phyloP scores from a whole-genome alignment of 257 asterid genomes.

The Solanum megistacrolobum region DNA sequence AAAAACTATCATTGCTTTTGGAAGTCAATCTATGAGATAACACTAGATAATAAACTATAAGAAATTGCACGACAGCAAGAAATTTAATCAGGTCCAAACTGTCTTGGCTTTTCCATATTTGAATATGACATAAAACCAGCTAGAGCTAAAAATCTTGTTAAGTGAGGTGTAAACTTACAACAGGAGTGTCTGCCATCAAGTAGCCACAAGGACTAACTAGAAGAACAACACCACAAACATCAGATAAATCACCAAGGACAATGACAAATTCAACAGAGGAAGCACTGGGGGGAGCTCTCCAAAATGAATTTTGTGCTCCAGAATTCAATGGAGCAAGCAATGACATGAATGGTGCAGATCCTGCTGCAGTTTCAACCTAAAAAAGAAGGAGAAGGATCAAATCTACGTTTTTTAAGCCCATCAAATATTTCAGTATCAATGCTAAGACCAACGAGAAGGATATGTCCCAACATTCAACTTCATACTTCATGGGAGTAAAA shows the following conservation, averaged over 20 bases:
- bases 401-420: background rate
- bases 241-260: slow-evolving; percentile 70
- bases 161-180: slow-evolving; percentile 47
- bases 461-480: background rate
- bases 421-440: background rate
- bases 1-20: background rate
- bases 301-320: slow-evolving; percentile 60
- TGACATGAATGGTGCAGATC: slow-evolving; percentile 75
- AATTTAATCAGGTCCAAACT: background rate
- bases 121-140: background rate
- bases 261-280: slow-evolving; percentile 76
- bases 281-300: slow-evolving; percentile 81
- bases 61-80: background rate
- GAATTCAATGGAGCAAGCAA: slow-evolving; percentile 69
- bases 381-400: slow-evolving; percentile 2
- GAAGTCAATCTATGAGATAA: background rate
- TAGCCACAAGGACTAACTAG: slow-evolving; percentile 92
- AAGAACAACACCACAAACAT: slow-evolving; percentile 83
- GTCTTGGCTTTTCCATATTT: background rate
- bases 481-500: background rate
- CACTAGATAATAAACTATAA: background rate
- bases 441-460: background rate
- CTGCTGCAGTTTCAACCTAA: slow-evolving; percentile 84
- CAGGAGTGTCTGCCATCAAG: slow-evolving; percentile 78
- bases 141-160: background rate